phyloP scores from a whole-genome alignment of 371 early-diverging fungal species.

The Lichtheimia ramosa region DNA sequence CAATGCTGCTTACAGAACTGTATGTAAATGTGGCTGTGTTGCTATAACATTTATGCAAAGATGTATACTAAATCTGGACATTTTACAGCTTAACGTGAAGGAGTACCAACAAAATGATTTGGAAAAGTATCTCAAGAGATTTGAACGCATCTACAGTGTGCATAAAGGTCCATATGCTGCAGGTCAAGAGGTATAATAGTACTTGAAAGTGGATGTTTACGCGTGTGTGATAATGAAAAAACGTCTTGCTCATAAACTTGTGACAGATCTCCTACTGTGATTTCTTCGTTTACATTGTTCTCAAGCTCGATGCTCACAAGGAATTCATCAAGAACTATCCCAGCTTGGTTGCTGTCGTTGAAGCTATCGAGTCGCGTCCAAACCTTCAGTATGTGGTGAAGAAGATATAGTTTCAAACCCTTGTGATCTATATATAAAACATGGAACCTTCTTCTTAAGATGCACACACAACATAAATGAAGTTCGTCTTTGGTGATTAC shows the following conservation, averaged over 20 bases:
- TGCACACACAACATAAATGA: too few species aligned
- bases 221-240: not conserved
- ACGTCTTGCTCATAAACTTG: too few species aligned
- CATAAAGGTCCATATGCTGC: constrained; percentile 24
- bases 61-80: too few species aligned
- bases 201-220: not conserved
- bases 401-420: too few species aligned
- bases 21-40: too few species aligned
- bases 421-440: not conserved
- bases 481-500: too few species aligned
- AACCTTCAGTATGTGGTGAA: not conserved
- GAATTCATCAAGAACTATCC: constrained; percentile 6
- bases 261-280: constrained; percentile 25
- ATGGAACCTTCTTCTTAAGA: too few species aligned
- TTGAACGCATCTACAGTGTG: constrained; percentile 12
- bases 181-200: constrained; percentile 17
- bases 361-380: not conserved
- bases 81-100: not conserved
- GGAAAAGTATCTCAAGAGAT: not conserved
- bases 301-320: constrained; percentile 1
- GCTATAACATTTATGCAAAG: too few species aligned
- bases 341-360: constrained; percentile 6
- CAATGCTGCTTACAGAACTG: not conserved
- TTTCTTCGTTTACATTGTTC: constrained; percentile 20
- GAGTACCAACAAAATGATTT: constrained; percentile 4